A percentile compares a stretch with the other conserved stretches of the same genome.
These are phyloP conservation scores for Andrographis paniculata DNA, from an alignment of 305 asterid genomes.

Conservation along the genomic window DNA sequence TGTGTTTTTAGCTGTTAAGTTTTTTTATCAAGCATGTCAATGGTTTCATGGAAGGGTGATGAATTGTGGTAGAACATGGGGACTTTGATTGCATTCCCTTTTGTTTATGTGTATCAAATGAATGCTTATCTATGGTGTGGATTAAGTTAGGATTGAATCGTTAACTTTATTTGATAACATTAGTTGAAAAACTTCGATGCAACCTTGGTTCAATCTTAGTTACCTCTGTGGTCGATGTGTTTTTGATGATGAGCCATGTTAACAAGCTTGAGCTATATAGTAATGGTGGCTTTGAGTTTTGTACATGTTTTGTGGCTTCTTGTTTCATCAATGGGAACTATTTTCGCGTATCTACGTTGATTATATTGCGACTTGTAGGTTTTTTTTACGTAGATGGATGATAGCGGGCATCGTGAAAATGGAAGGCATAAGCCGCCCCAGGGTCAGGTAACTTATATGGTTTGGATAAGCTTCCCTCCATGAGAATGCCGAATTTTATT, in stretches of 20 bases:
- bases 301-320: conserved; percentile 12
- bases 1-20: neutral
- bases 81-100: neutral
- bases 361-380: conserved; percentile 16
- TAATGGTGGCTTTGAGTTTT: no score
- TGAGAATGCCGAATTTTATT: no score
- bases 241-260: no score
- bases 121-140: neutral
- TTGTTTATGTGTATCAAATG: no score
- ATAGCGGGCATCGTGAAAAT: conserved; percentile 75
- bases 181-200: no score
- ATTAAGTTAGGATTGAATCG: neutral
- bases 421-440: conserved; percentile 85
- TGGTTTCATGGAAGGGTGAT: neutral
- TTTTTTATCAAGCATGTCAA: no score
- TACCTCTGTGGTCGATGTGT: no score
- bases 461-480: no score
- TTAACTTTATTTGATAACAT: no score
- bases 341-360: no score
- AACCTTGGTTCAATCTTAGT: no score
- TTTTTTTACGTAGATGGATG: conserved; percentile 48
- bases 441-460: conserved; percentile 52
- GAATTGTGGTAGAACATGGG: neutral
- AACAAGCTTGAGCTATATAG: no score
- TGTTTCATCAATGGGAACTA: conserved; percentile 19